A percentile compares a stretch with the other conserved stretches of the same genome.
Conservation (phyloP, 305 asterid genomes). For the Striga hermonthica region DNA sequence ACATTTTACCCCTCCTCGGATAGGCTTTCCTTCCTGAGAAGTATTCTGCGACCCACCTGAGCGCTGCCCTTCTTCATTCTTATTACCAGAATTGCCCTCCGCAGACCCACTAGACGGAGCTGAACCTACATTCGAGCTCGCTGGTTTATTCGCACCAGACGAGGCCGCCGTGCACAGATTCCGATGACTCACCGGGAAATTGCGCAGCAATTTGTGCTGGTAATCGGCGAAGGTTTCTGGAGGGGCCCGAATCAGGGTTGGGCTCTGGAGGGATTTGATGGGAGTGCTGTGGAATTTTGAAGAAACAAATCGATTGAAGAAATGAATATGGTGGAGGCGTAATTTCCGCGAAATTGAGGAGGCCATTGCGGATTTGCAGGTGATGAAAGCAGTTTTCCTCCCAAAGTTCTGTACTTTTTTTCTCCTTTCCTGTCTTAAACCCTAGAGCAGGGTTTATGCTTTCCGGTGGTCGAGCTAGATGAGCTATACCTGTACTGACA, state of each 20-base stretch:
- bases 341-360: slow-evolving; percentile 33
- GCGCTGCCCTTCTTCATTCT: slow-evolving; percentile 36
- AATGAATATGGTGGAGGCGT: slow-evolving; percentile 32
- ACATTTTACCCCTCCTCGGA: slow-evolving; percentile 66
- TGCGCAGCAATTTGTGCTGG: slow-evolving; percentile 25
- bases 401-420: background rate
- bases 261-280: slow-evolving; percentile 23
- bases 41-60: slow-evolving; percentile 50
- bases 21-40: slow-evolving; percentile 59
- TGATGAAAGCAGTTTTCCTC: background rate
- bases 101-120: slow-evolving; percentile 39
- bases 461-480: background rate
- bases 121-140: slow-evolving; percentile 30
- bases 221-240: slow-evolving; percentile 18
- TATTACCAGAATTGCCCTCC: slow-evolving; percentile 45
- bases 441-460: slow-evolving; percentile 34
- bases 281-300: slow-evolving; percentile 25
- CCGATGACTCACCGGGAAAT: slow-evolving; percentile 28
- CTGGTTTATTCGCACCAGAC: slow-evolving; percentile 31
- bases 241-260: slow-evolving; percentile 24
- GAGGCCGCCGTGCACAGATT: slow-evolving; percentile 40
- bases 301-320: slow-evolving; percentile 27
- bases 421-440: slow-evolving; percentile 23
- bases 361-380: slow-evolving; percentile 33
- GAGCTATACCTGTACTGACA: no score